Base-by-base conservation (phyloP, 1,284 basidiomycete genomes). In the Ustilago trichophora region DNA sequence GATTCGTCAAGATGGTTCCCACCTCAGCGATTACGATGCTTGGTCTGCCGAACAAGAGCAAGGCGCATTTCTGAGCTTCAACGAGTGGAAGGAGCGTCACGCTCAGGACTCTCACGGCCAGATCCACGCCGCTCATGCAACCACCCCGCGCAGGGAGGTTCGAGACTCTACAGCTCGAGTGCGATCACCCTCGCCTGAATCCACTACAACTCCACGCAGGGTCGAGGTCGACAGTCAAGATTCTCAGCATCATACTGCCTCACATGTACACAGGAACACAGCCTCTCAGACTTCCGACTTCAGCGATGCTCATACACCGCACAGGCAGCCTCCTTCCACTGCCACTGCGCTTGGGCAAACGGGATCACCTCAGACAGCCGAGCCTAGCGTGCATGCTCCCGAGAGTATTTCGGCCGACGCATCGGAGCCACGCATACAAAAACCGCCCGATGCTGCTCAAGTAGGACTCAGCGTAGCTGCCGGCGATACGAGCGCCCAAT, bases 21-120 rank as follows among this genome's bases (percentile, higher is more conserved):
- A 42, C n/a, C 16, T 44, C 15, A 55, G 51, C 43, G 55, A 58
- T 11, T 69, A 69, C 24, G 66, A 69, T 35, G 66, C 60, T 22
- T 69, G 66, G 66, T 59, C 66, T 12, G 66, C 66, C 16, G 62
- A 60, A 33, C 67, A 65, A 33, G 67, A 60, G 35, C 60, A 49
- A 29, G 51, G 51, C 4, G 48, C 50, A 2, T 70, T 70, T 25
- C 40, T 70, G 15, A 70, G 62, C 48, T 70, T 70, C 38, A 65
- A 55, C 16, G 62, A 70, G 21, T 70, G 67, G 67, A 70, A 60
- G 37, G 48, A 70, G 33, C 49, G 53, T 4, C 45, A 53, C 33
- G 54, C 45, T 29, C 47, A 47, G 15, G 32, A 54, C 18, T 7
- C n/a, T 10, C 21, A 45, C 3, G 44, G 22, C 15, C 37, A 36